These are phyloP conservation scores for Raffaelea albimanens DNA, from an alignment of 2,329 filamentous ascomycete genomes.

Conservation along the genomic window DNA sequence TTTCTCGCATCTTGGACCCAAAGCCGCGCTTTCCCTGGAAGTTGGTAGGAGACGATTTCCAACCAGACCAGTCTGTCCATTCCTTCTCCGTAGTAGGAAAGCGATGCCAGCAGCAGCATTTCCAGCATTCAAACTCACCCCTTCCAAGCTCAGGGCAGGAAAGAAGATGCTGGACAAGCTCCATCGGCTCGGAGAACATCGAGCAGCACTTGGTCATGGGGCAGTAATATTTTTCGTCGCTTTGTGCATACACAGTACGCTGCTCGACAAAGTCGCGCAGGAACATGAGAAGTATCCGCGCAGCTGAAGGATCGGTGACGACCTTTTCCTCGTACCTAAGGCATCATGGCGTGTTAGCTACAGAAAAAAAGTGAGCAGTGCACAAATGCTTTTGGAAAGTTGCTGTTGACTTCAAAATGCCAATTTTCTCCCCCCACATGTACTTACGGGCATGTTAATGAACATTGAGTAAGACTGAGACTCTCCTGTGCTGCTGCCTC, in stretches of 20 bases:
- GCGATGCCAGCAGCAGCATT: slow-evolving; percentile 17
- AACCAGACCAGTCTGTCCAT: slow-evolving; percentile 19
- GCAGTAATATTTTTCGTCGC: slow-evolving; percentile 15
- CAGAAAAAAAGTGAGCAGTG: too few species aligned
- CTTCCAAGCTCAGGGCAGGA: slow-evolving; percentile 17
- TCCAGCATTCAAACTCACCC: slow-evolving; percentile 20
- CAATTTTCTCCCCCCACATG: too few species aligned
- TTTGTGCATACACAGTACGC: slow-evolving; percentile 11
- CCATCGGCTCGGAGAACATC: slow-evolving; percentile 14
- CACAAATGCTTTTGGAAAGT: too few species aligned
- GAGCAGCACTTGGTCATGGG: slow-evolving; percentile 18
- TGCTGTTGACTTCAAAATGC: too few species aligned
- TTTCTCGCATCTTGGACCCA: slow-evolving; percentile 18
- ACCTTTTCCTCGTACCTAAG: slow-evolving; percentile 20
- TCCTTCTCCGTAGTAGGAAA: slow-evolving; percentile 21
- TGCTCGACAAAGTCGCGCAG: slow-evolving; percentile 19
- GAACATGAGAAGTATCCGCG: slow-evolving; percentile 20
- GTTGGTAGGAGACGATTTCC: slow-evolving; percentile 12
- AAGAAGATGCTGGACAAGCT: slow-evolving; percentile 19
- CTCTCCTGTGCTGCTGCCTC: slow-evolving; percentile 2
- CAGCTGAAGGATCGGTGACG: slow-evolving; percentile 16
- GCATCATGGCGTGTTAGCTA: too few species aligned
- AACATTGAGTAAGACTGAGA: not conserved
- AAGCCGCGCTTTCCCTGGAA: slow-evolving; percentile 18
- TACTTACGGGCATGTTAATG: slow-evolving; percentile 7